These are phyloP conservation scores for Tuber melanosporum DNA, from an alignment of 495 filamentous ascomycete genomes.

Conservation along the genomic window DNA sequence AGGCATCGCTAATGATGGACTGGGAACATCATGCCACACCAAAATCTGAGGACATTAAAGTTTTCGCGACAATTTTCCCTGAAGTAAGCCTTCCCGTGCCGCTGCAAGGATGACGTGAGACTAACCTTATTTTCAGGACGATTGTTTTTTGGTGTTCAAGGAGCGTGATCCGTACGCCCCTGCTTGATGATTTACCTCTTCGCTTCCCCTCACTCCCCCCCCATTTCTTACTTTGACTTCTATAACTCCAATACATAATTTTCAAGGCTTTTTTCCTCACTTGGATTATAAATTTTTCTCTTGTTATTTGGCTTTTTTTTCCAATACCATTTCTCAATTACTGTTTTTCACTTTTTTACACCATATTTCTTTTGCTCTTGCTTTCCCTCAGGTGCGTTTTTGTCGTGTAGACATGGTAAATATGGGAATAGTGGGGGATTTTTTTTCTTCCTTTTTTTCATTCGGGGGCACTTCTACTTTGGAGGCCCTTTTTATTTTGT, in stretches of 20 bases:
- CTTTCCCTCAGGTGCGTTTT: slow-evolving; percentile 15
- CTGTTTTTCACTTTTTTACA: slow-evolving; percentile 23
- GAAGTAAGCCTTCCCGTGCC: slow-evolving; percentile 55
- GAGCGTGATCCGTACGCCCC: slow-evolving; percentile 24
- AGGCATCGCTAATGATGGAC: slow-evolving; percentile 82
- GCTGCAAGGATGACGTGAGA: neutral
- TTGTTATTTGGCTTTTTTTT: slow-evolving; percentile 18
- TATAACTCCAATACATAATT: slow-evolving; percentile 17
- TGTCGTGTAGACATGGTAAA: slow-evolving; percentile 24
- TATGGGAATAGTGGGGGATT: slow-evolving; percentile 16
- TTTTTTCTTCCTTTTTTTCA: slow-evolving; percentile 8
- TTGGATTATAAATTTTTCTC: slow-evolving; percentile 16
- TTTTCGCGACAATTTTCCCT: slow-evolving; percentile 97
- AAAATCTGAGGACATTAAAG: slow-evolving; percentile 86
- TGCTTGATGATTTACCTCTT: slow-evolving; percentile 7
- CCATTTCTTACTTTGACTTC: slow-evolving; percentile 11
- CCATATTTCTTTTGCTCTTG: slow-evolving; percentile 18
- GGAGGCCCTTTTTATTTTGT: neutral
- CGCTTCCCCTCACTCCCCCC: neutral
- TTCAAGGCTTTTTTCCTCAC: neutral
- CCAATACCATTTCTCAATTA: slow-evolving; percentile 17
- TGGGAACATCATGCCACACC: slow-evolving; percentile 84
- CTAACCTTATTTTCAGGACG: slow-evolving; percentile 28
- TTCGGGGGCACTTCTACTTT: slow-evolving; percentile 2
- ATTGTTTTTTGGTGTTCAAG: slow-evolving; percentile 42